Evolutionary conservation across 768 basidiomycete genomes (phyloP).

Genomic region (Ramaria sp.): DNA sequence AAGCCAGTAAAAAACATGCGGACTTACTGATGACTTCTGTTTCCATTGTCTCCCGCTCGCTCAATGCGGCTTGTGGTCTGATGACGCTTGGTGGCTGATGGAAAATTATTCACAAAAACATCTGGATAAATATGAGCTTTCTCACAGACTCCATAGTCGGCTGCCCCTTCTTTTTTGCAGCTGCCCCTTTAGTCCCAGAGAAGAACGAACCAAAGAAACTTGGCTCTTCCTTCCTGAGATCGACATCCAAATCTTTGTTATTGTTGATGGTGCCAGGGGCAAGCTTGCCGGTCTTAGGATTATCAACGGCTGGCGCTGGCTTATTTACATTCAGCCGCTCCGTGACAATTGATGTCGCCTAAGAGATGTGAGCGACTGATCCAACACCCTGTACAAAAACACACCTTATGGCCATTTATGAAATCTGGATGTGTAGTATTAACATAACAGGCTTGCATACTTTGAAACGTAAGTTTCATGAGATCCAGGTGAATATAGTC

Average conservation of each 20-base stretch:
- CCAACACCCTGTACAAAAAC: conserved; percentile 6
- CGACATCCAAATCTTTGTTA: conserved; percentile 88
- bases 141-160: conserved; percentile 48
- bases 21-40: conserved; percentile 97
- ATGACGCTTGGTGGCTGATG: conserved; percentile 73
- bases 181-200: conserved; percentile 44
- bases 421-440: conserved; percentile 99
- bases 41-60: conserved; percentile 94
- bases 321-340: conserved; percentile 80
- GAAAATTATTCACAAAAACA: conserved; percentile 13
- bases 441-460: conserved; percentile 98
- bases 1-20: background rate
- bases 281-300: conserved; percentile 62
- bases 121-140: background rate
- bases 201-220: conserved; percentile 98
- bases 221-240: conserved; percentile 76
- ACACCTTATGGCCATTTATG: conserved; percentile 84
- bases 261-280: conserved; percentile 68
- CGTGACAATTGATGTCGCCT: conserved; percentile 83
- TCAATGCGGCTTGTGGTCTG: conserved; percentile 82
- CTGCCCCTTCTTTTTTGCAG: conserved; percentile 50
- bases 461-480: conserved; percentile 19
- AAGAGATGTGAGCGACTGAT: conserved; percentile 2
- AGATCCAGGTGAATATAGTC: background rate
- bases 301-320: conserved; percentile 45